Base-by-base conservation (phyloP, 768 basidiomycete species). In the Calocera cornea region DNA sequence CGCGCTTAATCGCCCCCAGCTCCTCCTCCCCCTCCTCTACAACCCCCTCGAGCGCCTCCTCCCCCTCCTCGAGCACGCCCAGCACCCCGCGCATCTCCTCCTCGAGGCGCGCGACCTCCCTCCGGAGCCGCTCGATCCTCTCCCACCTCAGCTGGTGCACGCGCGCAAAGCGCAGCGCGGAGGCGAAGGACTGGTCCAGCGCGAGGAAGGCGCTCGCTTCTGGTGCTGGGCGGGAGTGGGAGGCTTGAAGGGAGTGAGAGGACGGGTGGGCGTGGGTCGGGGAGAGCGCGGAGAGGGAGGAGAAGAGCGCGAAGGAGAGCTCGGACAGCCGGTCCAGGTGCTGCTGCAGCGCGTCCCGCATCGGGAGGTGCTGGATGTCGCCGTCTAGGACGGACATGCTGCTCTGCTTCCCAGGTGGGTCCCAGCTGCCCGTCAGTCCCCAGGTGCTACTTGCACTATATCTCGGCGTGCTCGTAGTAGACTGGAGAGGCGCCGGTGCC, bases 1-100 rank as follows among this genome's bases (percentile, higher is more conserved):
- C 89, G 49, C 84, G 81, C 65, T 85, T 84, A 67, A 92, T 88
- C 1, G 87, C 83, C 65, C 83, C 82, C 1, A 87, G 80, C 33
- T 87, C 80, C 71, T 85, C 84, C 41, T 90, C 86, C n/a, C 89
- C 89, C 72, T 91, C 89, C 69, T 82, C 81, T 3, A 92, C 83
- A 41, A 88, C 80, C 29, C 79, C 81, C 70, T 90, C 88, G 17
- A 93, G 76, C 63, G 87, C 88, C 29, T 79, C 77, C 75, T 85
- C 87, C 0, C 87, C 89, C 24, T 79, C 78, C 68, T 86, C 86
- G 60, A 92, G 78, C 33, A 83, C 83, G 63, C 75, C 78, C 65
- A 86, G 86, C n/a, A 90, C 83, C 36, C 83, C 82, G 44, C 87
- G 82, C 86, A 90, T 88, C 70, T 80, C 80, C 10, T 76, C 75